Percentiles rank a stretch among this genome's conserved stretches.
phyloP scores from a whole-genome alignment of 2,329 filamentous ascomycete genomes.

The Botrytis cinerea region DNA sequence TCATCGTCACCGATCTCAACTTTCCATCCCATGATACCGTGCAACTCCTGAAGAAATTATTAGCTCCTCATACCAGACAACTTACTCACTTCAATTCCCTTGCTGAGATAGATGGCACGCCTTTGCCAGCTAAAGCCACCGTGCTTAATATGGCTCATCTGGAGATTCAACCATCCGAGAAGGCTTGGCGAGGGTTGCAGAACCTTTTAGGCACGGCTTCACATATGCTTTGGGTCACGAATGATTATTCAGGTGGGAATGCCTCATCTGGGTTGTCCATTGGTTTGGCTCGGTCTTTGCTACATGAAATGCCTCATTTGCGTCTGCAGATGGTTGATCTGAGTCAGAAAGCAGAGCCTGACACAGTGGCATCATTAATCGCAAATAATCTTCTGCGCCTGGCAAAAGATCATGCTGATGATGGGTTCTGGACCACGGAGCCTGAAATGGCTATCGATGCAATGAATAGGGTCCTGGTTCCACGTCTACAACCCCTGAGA shows the following conservation, averaged over 20 bases:
- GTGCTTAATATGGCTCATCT: not conserved
- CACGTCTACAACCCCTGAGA: not conserved
- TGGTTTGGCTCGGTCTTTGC: not conserved
- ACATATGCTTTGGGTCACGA: not conserved
- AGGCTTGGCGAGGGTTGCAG: not conserved
- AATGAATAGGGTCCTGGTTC: not conserved
- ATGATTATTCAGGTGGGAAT: not conserved
- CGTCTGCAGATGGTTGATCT: not conserved
- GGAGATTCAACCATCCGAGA: not conserved
- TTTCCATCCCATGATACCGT: not conserved
- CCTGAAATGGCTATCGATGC: slow-evolving; percentile 1
- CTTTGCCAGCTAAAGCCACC: not conserved
- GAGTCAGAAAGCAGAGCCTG: not conserved
- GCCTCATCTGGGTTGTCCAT: not conserved
- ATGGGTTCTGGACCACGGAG: not conserved
- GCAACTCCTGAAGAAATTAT: not conserved
- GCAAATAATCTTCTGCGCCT: not conserved
- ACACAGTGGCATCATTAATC: not conserved
- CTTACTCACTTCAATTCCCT: not conserved
- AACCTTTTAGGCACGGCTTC: not conserved
- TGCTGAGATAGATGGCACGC: not conserved
- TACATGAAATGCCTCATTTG: not conserved
- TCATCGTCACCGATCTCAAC: not conserved
- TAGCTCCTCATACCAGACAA: not conserved
- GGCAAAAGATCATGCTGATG: not conserved